These are phyloP conservation scores for Hygrophoropsis aurantiaca DNA, from an alignment of 768 basidiomycete genomes.

Conservation along the genomic window DNA sequence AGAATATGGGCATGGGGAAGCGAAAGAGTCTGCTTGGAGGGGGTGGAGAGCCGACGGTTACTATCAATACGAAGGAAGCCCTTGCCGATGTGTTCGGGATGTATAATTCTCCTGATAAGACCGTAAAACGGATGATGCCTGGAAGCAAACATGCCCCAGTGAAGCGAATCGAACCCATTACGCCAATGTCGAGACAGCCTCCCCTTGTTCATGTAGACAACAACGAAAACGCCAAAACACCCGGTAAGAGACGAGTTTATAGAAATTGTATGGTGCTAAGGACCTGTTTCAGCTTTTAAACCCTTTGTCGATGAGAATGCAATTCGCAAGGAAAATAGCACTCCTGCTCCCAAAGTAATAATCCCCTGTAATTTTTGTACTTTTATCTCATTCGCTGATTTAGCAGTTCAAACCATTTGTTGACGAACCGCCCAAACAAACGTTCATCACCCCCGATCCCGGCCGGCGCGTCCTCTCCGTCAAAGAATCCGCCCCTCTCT, in stretches of 20 bases:
- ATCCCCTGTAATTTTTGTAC: not conserved
- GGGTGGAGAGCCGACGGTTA: conserved; percentile 78
- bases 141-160: conserved; percentile 77
- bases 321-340: conserved; percentile 42
- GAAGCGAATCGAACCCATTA: conserved; percentile 62
- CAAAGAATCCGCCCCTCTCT: conserved; percentile 42
- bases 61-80: conserved; percentile 96
- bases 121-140: conserved; percentile 49
- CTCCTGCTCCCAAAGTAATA: conserved; percentile 21
- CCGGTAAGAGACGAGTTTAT: conserved; percentile 27
- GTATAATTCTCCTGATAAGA: conserved; percentile 91
- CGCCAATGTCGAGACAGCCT: conserved; percentile 23
- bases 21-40: conserved; percentile 46
- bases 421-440: conserved; percentile 51
- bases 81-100: conserved; percentile 92
- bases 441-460: conserved; percentile 31
- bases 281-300: conserved; percentile 40
- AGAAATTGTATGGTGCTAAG: conserved; percentile 13
- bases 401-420: conserved; percentile 67
- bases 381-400: conserved; percentile 5
- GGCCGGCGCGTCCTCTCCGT: conserved; percentile 46
- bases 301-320: conserved; percentile 70
- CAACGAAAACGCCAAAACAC: conserved; percentile 31
- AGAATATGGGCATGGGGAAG: conserved; percentile 36
- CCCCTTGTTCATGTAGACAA: conserved; percentile 38